A percentile compares a stretch with the other conserved stretches of the same genome.
phyloP scores from a whole-genome alignment of 208 protist species.

The Angomonas desouzai region DNA sequence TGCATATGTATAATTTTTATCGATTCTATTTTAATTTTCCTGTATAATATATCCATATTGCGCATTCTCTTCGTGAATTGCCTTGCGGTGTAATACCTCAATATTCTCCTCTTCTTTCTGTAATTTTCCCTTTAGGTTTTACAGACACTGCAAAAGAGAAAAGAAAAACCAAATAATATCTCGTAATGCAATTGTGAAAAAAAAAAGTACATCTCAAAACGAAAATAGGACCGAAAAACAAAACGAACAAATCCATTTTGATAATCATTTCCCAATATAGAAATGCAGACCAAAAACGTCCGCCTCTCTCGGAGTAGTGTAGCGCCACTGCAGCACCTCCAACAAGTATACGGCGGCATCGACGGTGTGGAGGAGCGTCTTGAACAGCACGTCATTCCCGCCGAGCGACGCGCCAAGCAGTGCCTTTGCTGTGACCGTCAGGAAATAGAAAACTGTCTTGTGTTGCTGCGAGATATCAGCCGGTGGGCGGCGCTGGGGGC shows the following conservation, averaged over 20 bases:
- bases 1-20: too few species aligned
- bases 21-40: too few species aligned
- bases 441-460: conserved; percentile 13
- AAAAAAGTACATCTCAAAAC: background rate
- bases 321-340: conserved; percentile 21
- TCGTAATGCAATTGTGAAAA: background rate
- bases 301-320: conserved; percentile 18
- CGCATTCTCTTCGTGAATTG: too few species aligned
- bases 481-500: conserved; percentile 30
- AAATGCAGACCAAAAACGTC: conserved; percentile 15
- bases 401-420: conserved; percentile 16
- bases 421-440: background rate
- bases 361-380: conserved; percentile 19
- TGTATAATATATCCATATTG: too few species aligned
- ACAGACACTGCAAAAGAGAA: too few species aligned
- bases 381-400: conserved; percentile 18
- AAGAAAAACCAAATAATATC: too few species aligned
- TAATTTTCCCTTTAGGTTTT: too few species aligned
- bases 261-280: background rate
- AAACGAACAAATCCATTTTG: background rate
- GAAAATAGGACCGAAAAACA: background rate
- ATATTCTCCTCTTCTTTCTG: too few species aligned
- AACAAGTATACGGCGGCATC: conserved; percentile 19
- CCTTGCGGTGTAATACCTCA: too few species aligned
- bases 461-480: conserved; percentile 20